Evolutionary conservation across 1,284 basidiomycete genomes (phyloP), one percentile per base, ranked within the genome.

Genomic region (Coniferiporia sulphurascens): DNA sequence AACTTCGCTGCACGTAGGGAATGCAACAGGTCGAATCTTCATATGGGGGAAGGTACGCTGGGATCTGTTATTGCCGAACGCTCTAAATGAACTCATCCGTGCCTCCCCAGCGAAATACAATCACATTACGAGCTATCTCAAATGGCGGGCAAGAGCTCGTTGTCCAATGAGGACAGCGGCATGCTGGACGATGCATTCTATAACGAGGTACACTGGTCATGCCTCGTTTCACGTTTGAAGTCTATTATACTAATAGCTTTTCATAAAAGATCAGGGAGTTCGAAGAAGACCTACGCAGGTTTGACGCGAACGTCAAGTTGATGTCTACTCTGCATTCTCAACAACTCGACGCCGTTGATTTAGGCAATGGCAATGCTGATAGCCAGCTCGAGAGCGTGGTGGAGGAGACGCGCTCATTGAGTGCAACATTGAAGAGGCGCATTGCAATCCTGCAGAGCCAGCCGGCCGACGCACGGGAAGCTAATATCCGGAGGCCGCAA

Each of bases 371-470:
- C 6, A 79, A 87, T 69, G 81, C 82, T 44, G 84, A 82, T 3
- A 74, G 79, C 12, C 83, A 89, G 65, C 75, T 93, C 49, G 88
- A 90, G 41, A 83, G 85, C 41, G 80, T 95, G 50, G 81, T 93
- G 17, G 81, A 83, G 50, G 88, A 93, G 62, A 95, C 92, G 10
- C 88, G 90, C 66, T 79, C 83, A 1, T 76, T 93, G n/a, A 92
- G 91, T 67, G 75, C 81, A 49, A 80, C 83, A 17, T 78, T 93
- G 66, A 93, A 93, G 73, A 82, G 82, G 57, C 80, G 90, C 56
- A 83, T 95, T 70, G 91, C 95, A 73, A 78, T 81, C 2, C 72
- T 95, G 64, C 91, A 92, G 72, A 79, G 81, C 58, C 85, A 86
- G 70, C 82, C 82, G 64, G 85, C 86, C 46, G 71, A 82, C 44